Evolutionary conservation across 2,329 filamentous ascomycete genomes (phyloP), one percentile per base, ranked within the genome.

Genomic region (Trichoderma polysporum): DNA sequence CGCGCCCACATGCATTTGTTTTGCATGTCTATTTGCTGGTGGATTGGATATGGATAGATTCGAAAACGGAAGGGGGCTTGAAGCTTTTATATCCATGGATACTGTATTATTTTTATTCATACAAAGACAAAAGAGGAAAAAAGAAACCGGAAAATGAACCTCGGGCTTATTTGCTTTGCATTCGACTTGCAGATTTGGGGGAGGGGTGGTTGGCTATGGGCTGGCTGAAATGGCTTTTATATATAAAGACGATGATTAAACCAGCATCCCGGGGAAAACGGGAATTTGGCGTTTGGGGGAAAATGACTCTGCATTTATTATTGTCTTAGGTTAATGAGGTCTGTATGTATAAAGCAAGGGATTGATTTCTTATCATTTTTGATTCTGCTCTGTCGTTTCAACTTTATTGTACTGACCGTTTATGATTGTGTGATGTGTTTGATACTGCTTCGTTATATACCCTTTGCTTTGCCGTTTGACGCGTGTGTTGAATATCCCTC

Each of bases 31-130:
- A 39, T 22, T n/a, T 19, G 41, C 50, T 37, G 29, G 52, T 12
- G 17, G 54, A 54, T 67, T 74, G 73, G 72, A 74, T 72, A 74
- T 65, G 66, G 66, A 74, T 74, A 72, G 72, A 74, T 67, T 68
- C 70, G 68, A 58, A 68, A 71, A 68, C n/a, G n/a, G 69, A 69
- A 37, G 41, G 56, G 31, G 66, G 31, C 19, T 39, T 53, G 31
- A 9, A 50, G 60, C 39, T 56, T 57, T 53, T 50, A 61, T 50
- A 63, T 61, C 68, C 54, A 67, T 54, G 58, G 33, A 60, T 45
- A 53, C 27, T 71, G 70, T 72, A 72, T 45, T 68, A 70, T 61
- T 37, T 50, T 68, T 62, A 33, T 68, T 56, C 62, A 68, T 66
- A 71, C 17, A 41, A 68, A 68, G 67, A 53, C n/a, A 45, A 63